Percentiles rank a stretch among this genome's conserved stretches.
These are phyloP conservation scores for Acacia confusa DNA, from an alignment of 306 rosid genomes.

Conservation along the genomic window DNA sequence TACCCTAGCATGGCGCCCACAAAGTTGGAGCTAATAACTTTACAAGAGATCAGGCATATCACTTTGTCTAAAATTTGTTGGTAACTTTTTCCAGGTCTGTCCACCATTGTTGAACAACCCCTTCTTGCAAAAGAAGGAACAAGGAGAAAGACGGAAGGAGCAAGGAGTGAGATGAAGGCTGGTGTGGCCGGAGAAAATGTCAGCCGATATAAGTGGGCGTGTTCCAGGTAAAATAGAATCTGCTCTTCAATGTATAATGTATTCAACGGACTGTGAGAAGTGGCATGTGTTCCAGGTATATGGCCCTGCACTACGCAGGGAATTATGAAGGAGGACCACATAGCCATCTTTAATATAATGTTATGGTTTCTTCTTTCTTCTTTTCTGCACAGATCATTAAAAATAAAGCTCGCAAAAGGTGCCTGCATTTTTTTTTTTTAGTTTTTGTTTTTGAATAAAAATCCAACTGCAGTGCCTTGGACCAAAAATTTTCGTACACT, in stretches of 20 bases:
- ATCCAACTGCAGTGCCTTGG: not conserved
- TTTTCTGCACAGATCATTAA: not conserved
- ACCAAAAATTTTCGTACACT: not conserved
- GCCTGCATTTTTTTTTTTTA: not conserved
- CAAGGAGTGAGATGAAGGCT: not conserved
- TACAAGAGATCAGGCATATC: not conserved
- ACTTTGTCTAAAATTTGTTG: not conserved
- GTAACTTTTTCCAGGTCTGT: not conserved
- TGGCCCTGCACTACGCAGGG: not conserved
- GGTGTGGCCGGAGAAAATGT: not conserved
- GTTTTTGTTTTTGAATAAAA: not conserved
- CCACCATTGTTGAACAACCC: slow-evolving; percentile 2
- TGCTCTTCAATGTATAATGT: not conserved
- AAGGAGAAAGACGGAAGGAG: not conserved
- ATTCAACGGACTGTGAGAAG: not conserved
- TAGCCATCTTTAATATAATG: not conserved
- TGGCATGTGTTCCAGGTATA: not conserved
- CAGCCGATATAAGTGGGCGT: not conserved
- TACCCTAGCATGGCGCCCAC: not conserved
- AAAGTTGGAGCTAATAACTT: not conserved
- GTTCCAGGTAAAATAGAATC: not conserved
- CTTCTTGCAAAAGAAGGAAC: not conserved
- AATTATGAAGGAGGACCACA: not conserved
- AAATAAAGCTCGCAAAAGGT: not conserved
- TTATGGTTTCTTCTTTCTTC: not conserved